phyloP scores from a whole-genome alignment of 2,329 filamentous ascomycete species.

The Verticillium nonalfalfae region DNA sequence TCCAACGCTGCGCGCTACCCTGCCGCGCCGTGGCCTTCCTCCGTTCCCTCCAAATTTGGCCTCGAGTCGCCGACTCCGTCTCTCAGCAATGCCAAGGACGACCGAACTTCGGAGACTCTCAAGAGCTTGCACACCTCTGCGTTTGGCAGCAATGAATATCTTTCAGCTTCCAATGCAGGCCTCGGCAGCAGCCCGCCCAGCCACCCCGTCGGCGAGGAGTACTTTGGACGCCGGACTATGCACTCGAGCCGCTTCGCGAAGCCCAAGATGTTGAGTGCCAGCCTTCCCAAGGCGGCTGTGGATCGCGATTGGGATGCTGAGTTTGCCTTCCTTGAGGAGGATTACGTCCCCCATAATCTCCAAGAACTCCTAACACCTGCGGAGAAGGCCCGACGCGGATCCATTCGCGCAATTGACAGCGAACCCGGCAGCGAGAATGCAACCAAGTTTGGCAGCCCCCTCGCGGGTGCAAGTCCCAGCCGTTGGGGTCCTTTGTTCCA shows the following conservation, averaged over 20 bases:
- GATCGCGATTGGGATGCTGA: constrained; percentile 59
- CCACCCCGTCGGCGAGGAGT: constrained; percentile 52
- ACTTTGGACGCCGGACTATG: constrained; percentile 67
- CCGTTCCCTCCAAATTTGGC: constrained; percentile 86
- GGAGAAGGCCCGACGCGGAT: constrained; percentile 60
- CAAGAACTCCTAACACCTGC: constrained; percentile 61
- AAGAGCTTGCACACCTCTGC: constrained; percentile 62
- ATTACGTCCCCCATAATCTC: constrained; percentile 71
- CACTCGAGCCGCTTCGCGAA: constrained; percentile 61
- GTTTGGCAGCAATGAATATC: constrained; percentile 60
- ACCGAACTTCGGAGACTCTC: constrained; percentile 55
- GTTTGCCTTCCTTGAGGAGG: constrained; percentile 77
- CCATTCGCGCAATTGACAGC: constrained; percentile 48
- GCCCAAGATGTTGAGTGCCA: constrained; percentile 62
- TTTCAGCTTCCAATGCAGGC: constrained; percentile 38
- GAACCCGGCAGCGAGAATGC: constrained; percentile 39
- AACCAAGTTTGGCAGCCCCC: constrained; percentile 56
- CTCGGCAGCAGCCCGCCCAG: constrained; percentile 36
- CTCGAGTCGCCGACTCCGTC: constrained; percentile 80
- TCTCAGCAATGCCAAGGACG: constrained; percentile 54
- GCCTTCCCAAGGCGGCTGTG: constrained; percentile 58
- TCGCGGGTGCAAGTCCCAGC: constrained; percentile 49
- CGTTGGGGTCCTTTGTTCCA: constrained; percentile 57
- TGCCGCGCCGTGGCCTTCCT: constrained; percentile 78
- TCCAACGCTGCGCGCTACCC: constrained; percentile 81